Evolutionary conservation across 805 yeast genomes (phyloP).

Genomic region (Nakazawaea anatomiae): DNA sequence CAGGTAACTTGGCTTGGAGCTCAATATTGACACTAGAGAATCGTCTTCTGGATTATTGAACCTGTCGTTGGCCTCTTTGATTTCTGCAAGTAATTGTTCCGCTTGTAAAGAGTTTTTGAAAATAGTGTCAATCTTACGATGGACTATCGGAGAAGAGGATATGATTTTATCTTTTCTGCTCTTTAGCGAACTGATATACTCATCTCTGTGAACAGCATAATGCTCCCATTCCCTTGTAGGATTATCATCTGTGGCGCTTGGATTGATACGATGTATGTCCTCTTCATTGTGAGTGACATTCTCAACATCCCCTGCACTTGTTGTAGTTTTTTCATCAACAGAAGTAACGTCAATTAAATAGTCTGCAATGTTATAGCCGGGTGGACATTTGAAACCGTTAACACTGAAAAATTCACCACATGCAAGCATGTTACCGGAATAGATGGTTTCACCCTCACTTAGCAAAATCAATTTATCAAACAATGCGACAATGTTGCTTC

Average conservation of each 20-base stretch:
- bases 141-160: slow-evolving; percentile 2
- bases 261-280: slow-evolving; percentile 23
- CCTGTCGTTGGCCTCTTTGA: slow-evolving; percentile 18
- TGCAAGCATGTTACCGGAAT: slow-evolving; percentile 76
- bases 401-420: slow-evolving; percentile 71
- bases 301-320: slow-evolving; percentile 13
- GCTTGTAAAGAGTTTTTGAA: slow-evolving; percentile 30
- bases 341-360: slow-evolving; percentile 88
- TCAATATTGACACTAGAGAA: slow-evolving; percentile 21
- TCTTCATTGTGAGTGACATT: slow-evolving; percentile 17
- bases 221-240: slow-evolving; percentile 84
- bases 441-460: slow-evolving; percentile 80
- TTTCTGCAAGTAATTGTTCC: slow-evolving; percentile 33
- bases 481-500: slow-evolving; percentile 89
- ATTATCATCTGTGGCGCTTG: slow-evolving; percentile 31
- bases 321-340: slow-evolving; percentile 35
- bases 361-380: slow-evolving; percentile 91
- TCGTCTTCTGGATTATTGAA: slow-evolving; percentile 11
- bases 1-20: slow-evolving; percentile 25
- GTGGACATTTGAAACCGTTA: slow-evolving; percentile 78
- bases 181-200: slow-evolving; percentile 31
- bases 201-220: slow-evolving; percentile 75
- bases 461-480: slow-evolving; percentile 79
- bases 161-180: slow-evolving; percentile 13
- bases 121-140: slow-evolving; percentile 12